These are phyloP conservation scores for Phytophthora idaei DNA, from an alignment of 352 stramenopile genomes.

Conservation along the genomic window DNA sequence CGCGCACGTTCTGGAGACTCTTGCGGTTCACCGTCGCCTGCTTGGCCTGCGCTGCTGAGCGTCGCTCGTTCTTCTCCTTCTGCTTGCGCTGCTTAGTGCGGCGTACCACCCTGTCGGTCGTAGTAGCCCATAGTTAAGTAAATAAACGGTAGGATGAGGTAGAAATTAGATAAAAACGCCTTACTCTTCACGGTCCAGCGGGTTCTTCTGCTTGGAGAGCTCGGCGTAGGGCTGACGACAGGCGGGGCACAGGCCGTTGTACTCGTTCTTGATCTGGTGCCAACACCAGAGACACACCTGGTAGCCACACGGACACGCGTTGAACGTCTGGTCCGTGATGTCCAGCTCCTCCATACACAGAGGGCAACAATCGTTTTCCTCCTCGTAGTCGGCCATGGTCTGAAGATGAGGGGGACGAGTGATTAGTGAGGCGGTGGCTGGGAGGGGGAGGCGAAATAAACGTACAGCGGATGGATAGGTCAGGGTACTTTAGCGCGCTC, in stretches of 20 bases:
- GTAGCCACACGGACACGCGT: constrained; percentile 99
- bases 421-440: background rate
- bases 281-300: constrained; percentile 99
- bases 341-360: constrained; percentile 99
- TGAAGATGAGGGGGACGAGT: background rate
- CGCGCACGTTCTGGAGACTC: constrained; percentile 88
- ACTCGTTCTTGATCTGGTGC: constrained; percentile 99
- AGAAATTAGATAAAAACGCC: constrained; percentile 4
- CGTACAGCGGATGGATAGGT: background rate
- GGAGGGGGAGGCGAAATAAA: background rate
- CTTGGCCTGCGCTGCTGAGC: constrained; percentile 50
- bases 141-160: background rate
- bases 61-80: constrained; percentile 85
- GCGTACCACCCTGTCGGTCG: constrained; percentile 58
- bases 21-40: constrained; percentile 65
- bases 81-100: constrained; percentile 85
- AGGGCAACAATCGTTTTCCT: constrained; percentile 94
- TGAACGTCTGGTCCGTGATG: constrained; percentile 98
- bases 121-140: background rate
- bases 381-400: constrained; percentile 65
- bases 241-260: constrained; percentile 97
- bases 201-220: constrained; percentile 89
- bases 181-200: constrained; percentile 95
- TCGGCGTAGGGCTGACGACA: constrained; percentile 98
- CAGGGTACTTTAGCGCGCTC: background rate